Evolutionary conservation across 2,329 filamentous ascomycete species (phyloP).

Genomic region (Epichloe glyceriae): DNA sequence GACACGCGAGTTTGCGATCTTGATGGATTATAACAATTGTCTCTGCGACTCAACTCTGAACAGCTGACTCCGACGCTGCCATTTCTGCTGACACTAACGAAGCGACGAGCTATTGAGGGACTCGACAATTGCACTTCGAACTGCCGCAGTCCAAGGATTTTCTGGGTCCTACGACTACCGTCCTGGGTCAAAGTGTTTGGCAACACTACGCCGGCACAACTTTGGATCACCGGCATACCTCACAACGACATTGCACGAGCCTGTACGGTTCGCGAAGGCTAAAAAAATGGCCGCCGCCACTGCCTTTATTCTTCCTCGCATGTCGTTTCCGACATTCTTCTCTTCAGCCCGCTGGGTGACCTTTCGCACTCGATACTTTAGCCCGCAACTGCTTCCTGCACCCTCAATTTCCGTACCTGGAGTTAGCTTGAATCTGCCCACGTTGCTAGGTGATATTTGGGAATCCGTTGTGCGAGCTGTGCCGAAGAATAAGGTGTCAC

Average conservation of each 20-base stretch:
- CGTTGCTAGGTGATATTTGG: constrained; percentile 73
- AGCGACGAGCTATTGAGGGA: neutral
- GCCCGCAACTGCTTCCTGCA: constrained; percentile 36
- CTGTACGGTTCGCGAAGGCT: neutral
- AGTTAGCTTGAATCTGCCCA: constrained; percentile 41
- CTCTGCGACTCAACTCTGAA: neutral
- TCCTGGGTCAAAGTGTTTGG: neutral
- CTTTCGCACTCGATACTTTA: constrained; percentile 31
- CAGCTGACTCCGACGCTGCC: neutral
- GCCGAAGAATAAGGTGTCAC: constrained; percentile 97
- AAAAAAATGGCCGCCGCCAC: constrained; percentile 8
- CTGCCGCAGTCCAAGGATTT: neutral
- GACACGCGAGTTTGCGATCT: constrained; percentile 5
- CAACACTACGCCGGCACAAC: too few relatives aligned
- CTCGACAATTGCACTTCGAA: neutral
- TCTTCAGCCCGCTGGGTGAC: constrained; percentile 29
- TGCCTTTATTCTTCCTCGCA: constrained; percentile 41
- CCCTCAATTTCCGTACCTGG: constrained; percentile 46
- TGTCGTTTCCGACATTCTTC: constrained; percentile 29
- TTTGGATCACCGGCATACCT: neutral
- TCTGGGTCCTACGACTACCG: neutral
- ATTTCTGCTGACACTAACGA: neutral
- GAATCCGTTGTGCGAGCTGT: constrained; percentile 84
- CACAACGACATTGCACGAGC: neutral
- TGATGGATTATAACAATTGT: constrained; percentile 10